Evolutionary conservation across 1,284 basidiomycete genomes (phyloP).

Genomic region (Tilletia setariae): DNA sequence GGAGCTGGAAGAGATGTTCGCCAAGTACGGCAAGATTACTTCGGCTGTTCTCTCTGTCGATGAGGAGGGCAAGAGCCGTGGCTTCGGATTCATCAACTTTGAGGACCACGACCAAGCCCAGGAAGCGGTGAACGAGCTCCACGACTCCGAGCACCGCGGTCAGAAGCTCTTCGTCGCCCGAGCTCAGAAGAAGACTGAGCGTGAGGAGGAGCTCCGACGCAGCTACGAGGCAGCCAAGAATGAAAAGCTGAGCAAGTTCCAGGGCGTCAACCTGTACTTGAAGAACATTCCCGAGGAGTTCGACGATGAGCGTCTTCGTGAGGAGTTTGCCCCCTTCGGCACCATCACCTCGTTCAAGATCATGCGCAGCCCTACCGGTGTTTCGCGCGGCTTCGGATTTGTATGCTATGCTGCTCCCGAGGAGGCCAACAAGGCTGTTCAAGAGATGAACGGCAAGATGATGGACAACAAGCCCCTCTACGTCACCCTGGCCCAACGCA

Average conservation of each 20-base stretch:
- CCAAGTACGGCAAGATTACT: slow-evolving; percentile 77
- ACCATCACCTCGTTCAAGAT: slow-evolving; percentile 98
- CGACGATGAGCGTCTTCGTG: slow-evolving; percentile 54
- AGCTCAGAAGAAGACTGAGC: slow-evolving; percentile 98
- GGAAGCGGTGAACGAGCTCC: slow-evolving; percentile 81
- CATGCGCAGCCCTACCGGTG: slow-evolving; percentile 80
- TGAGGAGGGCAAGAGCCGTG: slow-evolving; percentile 82
- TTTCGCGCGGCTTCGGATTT: slow-evolving; percentile 95
- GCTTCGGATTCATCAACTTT: slow-evolving; percentile 98
- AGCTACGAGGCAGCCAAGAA: slow-evolving; percentile 91
- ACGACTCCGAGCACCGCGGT: slow-evolving; percentile 82
- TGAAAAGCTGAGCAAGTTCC: slow-evolving; percentile 97
- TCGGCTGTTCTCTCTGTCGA: slow-evolving; percentile 74
- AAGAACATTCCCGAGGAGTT: slow-evolving; percentile 69
- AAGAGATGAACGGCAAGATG: slow-evolving; percentile 99
- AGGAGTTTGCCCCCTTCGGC: slow-evolving; percentile 90
- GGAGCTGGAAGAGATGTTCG: slow-evolving; percentile 82
- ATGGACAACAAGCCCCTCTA: slow-evolving; percentile 97
- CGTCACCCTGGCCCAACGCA: slow-evolving; percentile 96
- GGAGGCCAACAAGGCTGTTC: slow-evolving; percentile 98
- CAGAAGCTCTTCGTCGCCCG: slow-evolving; percentile 92
- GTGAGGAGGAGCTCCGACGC: slow-evolving; percentile 91
- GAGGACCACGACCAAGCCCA: slow-evolving; percentile 88
- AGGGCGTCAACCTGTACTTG: slow-evolving; percentile 98
- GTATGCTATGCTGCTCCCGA: slow-evolving; percentile 98